Evolutionary conservation across 768 basidiomycete species (phyloP).

Genomic region (Suillus brevipes): DNA sequence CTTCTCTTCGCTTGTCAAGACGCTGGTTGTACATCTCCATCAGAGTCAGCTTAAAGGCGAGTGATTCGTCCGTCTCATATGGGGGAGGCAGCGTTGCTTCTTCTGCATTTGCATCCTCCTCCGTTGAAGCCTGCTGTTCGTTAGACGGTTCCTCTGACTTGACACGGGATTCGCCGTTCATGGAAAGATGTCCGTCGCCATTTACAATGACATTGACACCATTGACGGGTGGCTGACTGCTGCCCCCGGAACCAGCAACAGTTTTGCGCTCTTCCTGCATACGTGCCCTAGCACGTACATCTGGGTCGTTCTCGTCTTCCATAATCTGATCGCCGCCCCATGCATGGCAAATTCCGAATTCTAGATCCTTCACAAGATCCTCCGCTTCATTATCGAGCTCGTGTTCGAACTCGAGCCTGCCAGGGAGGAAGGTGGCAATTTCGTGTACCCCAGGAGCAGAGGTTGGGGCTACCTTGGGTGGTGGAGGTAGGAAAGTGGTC

Average conservation of each 20-base stretch:
- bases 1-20: conserved; percentile 80
- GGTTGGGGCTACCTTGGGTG: conserved; percentile 75
- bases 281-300: conserved; percentile 55
- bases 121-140: conserved; percentile 37
- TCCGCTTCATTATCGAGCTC: conserved; percentile 98
- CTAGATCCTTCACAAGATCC: conserved; percentile 90
- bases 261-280: conserved; percentile 41
- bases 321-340: conserved; percentile 82
- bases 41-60: conserved; percentile 84
- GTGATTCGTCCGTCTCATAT: conserved; percentile 79
- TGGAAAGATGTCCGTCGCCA: conserved; percentile 38
- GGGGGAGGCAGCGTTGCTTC: conserved; percentile 73
- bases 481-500: conserved; percentile 54
- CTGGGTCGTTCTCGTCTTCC: conserved; percentile 76
- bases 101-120: conserved; percentile 60
- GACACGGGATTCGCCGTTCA: conserved; percentile 37
- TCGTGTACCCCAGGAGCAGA: conserved; percentile 93
- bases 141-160: conserved; percentile 51
- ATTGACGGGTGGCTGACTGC: conserved; percentile 26
- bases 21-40: conserved; percentile 91
- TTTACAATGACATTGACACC: conserved; percentile 33
- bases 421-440: conserved; percentile 89
- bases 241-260: conserved; percentile 18
- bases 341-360: conserved; percentile 85
- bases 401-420: conserved; percentile 95